Percentiles rank a stretch among this genome's conserved stretches.
These are phyloP conservation scores for Xylaria sp. DNA, from an alignment of 2,329 filamentous ascomycete genomes.

Conservation along the genomic window DNA sequence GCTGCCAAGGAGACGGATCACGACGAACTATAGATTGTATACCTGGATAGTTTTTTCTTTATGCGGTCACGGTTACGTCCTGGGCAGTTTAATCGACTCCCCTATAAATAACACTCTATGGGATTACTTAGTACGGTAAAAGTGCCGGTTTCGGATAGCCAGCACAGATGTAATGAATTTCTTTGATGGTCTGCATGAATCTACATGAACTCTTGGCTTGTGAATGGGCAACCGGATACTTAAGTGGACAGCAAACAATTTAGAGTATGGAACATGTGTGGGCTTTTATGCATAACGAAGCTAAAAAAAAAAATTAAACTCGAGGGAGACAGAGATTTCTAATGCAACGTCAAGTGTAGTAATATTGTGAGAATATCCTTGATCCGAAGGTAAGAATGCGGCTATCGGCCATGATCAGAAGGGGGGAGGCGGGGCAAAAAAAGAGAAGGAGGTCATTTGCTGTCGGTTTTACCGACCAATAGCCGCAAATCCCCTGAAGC, in stretches of 20 bases:
- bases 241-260: not conserved
- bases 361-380: slow-evolving; percentile 2
- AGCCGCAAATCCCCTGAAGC: slow-evolving; percentile 12
- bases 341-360: slow-evolving; percentile 32
- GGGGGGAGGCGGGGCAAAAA: not conserved
- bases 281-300: slow-evolving; percentile 29
- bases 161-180: slow-evolving; percentile 46
- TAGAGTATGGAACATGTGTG: slow-evolving; percentile 25
- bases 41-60: slow-evolving; percentile 47
- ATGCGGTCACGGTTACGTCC: slow-evolving; percentile 40
- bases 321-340: slow-evolving; percentile 23
- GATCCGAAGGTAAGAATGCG: not conserved
- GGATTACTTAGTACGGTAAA: slow-evolving; percentile 41
- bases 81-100: slow-evolving; percentile 43
- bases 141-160: slow-evolving; percentile 47
- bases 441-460: slow-evolving; percentile 15
- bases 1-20: slow-evolving; percentile 63
- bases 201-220: slow-evolving; percentile 23
- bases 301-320: slow-evolving; percentile 10
- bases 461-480: slow-evolving; percentile 35
- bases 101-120: slow-evolving; percentile 36
- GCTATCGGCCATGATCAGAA: slow-evolving; percentile 12
- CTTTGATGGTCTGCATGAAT: slow-evolving; percentile 30
- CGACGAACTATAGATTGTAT: slow-evolving; percentile 77
- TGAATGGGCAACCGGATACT: not conserved